Base-by-base conservation (phyloP, 2,329 filamentous ascomycete species). In the Coniochaeta sp. region DNA sequence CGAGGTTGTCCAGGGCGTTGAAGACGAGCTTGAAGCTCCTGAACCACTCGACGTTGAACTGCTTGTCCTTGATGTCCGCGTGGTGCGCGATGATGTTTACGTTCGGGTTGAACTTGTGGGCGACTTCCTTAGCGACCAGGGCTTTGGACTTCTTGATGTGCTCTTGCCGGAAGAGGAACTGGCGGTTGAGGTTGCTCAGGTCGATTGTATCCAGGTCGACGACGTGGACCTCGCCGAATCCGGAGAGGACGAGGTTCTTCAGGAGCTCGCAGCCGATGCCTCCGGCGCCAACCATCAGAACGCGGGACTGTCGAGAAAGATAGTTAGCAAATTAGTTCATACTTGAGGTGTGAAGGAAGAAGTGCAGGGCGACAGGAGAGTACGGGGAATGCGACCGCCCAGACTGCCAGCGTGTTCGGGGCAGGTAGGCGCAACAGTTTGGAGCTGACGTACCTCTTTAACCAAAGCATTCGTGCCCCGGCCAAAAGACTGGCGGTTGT, bases 201-300 rank as follows among this genome's bases (percentile, higher is more conserved):
- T 99, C 94, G 71, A 99, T 97, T 1, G 94, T 99, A 68, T 99
- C 94, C 54, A 99, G 87, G 69, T 99, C 94, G 60, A 99, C 90
- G 45, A 97, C 86, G 68, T 96, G 89, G 49, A 97, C 85, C 71
- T 96, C 88, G 58, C 90, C 90, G 61, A 96, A 99, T 59, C 92
- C 91, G 40, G 85, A 87, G 48, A 96, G 84, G 42, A 92, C 90
- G 52, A 99, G 83, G 69, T 97, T 96, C 77, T 99, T 99, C 57
- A 99, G 82, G 7, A 99, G 79, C 72, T 99, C 94, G 72, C 94
- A 99, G 61, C 94, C 94, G 65, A 99, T 99, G 56, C 94, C 94
- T 56, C 94, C 94, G 52, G 94, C 94, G 62, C 94, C 94, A 52
- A 99, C 92, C 77, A 99, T 90, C 53, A 99, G 78, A 50, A 96